Evolutionary conservation across 2,329 filamentous ascomycete species (phyloP), one percentile per base, ranked within the genome.

Genomic region (Escovopsis weberi): DNA sequence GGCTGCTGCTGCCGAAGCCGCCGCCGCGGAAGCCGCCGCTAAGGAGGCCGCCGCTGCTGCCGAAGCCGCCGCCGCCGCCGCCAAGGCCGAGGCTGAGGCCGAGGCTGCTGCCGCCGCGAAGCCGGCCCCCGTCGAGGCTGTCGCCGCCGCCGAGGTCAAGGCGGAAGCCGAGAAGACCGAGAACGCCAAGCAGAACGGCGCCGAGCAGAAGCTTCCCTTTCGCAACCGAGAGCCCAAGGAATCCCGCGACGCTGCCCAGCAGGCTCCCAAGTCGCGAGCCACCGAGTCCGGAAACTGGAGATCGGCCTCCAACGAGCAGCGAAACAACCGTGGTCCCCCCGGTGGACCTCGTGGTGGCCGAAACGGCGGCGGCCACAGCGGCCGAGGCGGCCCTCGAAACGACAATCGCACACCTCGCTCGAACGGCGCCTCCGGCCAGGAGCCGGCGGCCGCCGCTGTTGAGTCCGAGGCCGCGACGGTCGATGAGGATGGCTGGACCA

Each of bases 401-500:
- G 64, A 66, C 33, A 61, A 58, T 43, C 69, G 69, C 43, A 59
- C 63, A 38, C 63, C 64, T 37, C 72, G 71, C 33, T 54, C 66
- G 45, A 75, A 75, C 55, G 69, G 70, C 44, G 55, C 63, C 10
- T 53, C 66, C 45, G 54, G 55, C 39, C 59, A 62, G 49, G 54
- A 54, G 53, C 60, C 53, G 45, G 40, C 48, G 44, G 52, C 58
- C 11, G 53, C 57, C 37, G 53, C 50, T 28, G 58, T 51, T 33
- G 57, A 51, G 33, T 51, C 55, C 42, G 45, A 52, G 32, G 50
- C 62, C 33, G 61, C 64, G 40, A 59, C 64, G 34, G 58, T 65
- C 40, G 71, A 75, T 38, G 75, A 75, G 33, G 76, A 80, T 55
- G 77, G 77, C 50, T 81, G 77, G 77, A 78, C 74, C 48, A 80